Evolutionary conservation across 2,329 filamentous ascomycete genomes (phyloP), one percentile per base, ranked within the genome.

Genomic region (Talaromyces sp.): DNA sequence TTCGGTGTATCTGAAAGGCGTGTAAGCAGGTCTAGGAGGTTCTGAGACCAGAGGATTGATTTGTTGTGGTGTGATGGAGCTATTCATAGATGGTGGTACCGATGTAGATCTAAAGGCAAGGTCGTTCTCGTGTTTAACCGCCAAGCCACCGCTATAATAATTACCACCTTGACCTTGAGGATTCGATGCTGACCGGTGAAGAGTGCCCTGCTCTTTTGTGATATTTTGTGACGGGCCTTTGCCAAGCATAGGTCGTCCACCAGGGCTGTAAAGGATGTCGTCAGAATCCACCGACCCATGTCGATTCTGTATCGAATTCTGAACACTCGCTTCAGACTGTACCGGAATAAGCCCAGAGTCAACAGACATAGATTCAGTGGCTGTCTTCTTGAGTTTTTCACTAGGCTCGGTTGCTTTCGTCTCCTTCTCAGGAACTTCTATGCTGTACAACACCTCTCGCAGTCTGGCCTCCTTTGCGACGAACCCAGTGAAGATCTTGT

Each of bases 401-500:
- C 71, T 39, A 15, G 17, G 25, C 17, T n/a, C 17, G 35, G 33
- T 27, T 37, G 39, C n/a, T 27, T 57, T 66, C 63, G 56, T 61
- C 68, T 67, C 68, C 27, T 68, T 65, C 67, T 63, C 61, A 67
- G 75, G 65, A 67, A 71, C 66, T 62, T 80, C 74, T 58, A 85
- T 78, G 19, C 80, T 83, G 67, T 83, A 83, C 6, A 83, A 70
- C 22, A 83, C 76, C 61, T 81, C 80, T 50, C 81, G 78, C 43
- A 83, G 71, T 52, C 81, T 80, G 8, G 78, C 77, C 68, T 83
- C 81, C 64, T 82, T 82, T 6, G 74, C 75, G 61, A 79, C 75
- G 67, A 86, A 86, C 1, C 79, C 75, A 7, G 78, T 82, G 68
- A 87, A 86, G 0, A 84, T 78, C 64, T 82, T 82, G 68, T 82